phyloP scores from a whole-genome alignment of 208 protist species.

The Trypanosomatidae sp. region DNA sequence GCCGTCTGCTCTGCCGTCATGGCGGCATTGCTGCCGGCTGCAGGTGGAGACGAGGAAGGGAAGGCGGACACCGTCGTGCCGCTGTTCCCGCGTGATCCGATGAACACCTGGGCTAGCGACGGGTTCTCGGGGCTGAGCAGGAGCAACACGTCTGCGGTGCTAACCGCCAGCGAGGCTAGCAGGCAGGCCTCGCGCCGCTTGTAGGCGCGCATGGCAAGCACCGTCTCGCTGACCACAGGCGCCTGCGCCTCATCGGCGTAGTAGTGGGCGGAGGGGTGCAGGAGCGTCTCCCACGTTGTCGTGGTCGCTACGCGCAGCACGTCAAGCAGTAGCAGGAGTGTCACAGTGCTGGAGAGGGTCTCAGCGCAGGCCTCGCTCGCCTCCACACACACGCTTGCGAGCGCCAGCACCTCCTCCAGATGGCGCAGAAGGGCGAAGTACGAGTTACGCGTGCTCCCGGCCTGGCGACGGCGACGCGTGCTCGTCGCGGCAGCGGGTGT shows the following conservation, averaged over 20 bases:
- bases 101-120: conserved; percentile 31
- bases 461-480: not conserved
- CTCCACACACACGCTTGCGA: conserved; percentile 50
- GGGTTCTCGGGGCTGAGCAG: conserved; percentile 57
- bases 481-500: not conserved
- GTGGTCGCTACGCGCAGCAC: conserved; percentile 32
- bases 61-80: not conserved
- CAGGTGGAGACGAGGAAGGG: not conserved
- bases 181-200: conserved; percentile 49
- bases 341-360: conserved; percentile 28
- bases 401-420: conserved; percentile 60
- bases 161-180: conserved; percentile 39
- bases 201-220: conserved; percentile 36
- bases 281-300: conserved; percentile 41
- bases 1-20: conserved; percentile 46
- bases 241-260: not conserved
- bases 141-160: conserved; percentile 46
- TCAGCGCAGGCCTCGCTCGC: conserved; percentile 45
- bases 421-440: conserved; percentile 41
- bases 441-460: conserved; percentile 10
- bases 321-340: conserved; percentile 33
- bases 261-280: conserved; percentile 32
- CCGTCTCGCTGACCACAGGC: conserved; percentile 2
- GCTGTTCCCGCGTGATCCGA: not conserved
- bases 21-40: not conserved